Base-by-base conservation (phyloP, 2,329 filamentous ascomycete species). In the Trichoderma asperellum region DNA sequence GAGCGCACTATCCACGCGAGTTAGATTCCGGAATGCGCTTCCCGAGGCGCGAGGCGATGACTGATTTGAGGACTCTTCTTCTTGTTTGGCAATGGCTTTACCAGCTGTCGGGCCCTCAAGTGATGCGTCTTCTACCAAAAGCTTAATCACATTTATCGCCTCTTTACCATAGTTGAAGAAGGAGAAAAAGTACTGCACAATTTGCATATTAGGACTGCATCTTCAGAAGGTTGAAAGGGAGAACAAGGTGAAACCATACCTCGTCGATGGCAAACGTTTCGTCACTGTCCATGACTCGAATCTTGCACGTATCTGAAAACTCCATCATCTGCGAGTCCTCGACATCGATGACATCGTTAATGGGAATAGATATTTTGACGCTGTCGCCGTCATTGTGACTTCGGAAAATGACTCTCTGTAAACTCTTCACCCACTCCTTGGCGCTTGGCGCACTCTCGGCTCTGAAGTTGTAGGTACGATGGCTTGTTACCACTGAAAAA, bases 361-460 rank as follows among this genome's bases (percentile, higher is more conserved):
- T 92, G 0, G 94, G 95, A 34, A 98, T 82, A 0, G 92, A 96
- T 68, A 98, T 96, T 82, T 98, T 98, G 78, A 99, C 93, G 76
- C 94, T 97, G 77, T 97, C 94, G 11, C 96, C 95, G 72, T 97
- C 95, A 76, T 98, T 98, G 80, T 96, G 94, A 12, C 94, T 95
- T 62, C 94, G 88, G 77, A 98, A 98, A 69, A 98, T 97, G 74
- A 97, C 94, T 70, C 96, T 92, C 77, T 97, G 95, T 32, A 99
- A 83, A 65, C 92, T 89, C 80, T 96, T 96, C 57, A 97, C 94
- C 96, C 96, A 99, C 83, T 98, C 96, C 78, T 93, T 96, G 12
- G 96, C 96, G 77, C 92, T 97, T 4, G 90, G 86, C 1, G 88
- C 85, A 77, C 93, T 97, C 77, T 99, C 96, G 47, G 95, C 96